Base-by-base conservation (phyloP, 345 rosid genomes). In the Bretschneidera sinensis region DNA sequence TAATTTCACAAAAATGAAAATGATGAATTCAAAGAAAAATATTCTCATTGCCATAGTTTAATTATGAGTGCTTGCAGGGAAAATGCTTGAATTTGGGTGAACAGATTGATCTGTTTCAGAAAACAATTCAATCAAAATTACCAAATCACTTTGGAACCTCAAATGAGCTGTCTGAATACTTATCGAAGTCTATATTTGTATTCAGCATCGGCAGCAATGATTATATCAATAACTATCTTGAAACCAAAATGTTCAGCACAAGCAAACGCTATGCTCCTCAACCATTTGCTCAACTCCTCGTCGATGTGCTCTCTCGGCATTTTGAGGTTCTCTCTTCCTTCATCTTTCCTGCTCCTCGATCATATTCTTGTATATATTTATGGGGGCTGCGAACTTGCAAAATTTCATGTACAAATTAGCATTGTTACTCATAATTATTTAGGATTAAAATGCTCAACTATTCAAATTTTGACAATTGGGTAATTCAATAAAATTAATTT, bases 191-290 rank as follows among this genome's bases (percentile, higher is more conserved):
- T 15, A 69, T 80, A 20, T 62, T 68, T 17, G 0, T 76, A 14
- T 35, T 75, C 57, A 24, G 75, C 1, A 33, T 58, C 2, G 81
- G 88, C 63, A 83, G 65, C 50, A 83, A 80, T 13, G 83, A 83
- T 59, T 74, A 71, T 61, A 17, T 83, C 31, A 55, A 23, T 3
- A 62, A 68, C 54, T 70, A 72, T 50, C 56, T 59, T 54, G 35
- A 43, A 4, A 39, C 61, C 8, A 8, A 1, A 1, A 16, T 16
- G 0, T 43, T 16, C 48, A 25, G 16, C n/a, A 47, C 67, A 4
- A 61, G 66, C 64, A 61, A 31, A 3, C 51, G 2, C 2, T 57
- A 54, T 21, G 17, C 49, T 43, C 78, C 80, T 5, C 70, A 48
- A 11, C 47, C 24, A 50, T 78, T 76, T 51, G 71, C 80, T 17